phyloP scores from a whole-genome alignment of 83 land plant species.

The Thuja plicata region DNA sequence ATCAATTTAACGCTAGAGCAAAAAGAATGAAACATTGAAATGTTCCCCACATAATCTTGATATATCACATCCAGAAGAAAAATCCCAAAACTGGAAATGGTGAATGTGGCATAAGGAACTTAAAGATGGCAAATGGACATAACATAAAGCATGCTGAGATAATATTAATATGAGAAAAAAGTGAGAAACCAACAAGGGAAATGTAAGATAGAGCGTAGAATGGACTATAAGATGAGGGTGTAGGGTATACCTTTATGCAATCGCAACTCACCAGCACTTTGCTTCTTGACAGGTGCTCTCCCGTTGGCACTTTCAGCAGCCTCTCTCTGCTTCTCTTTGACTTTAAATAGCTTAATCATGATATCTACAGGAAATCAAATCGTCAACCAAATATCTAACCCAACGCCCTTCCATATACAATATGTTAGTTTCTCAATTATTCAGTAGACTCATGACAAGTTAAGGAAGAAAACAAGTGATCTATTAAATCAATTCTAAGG shows the following conservation, averaged over 20 bases:
- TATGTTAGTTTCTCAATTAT: no score
- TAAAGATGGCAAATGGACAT: neutral
- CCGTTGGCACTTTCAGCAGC: constrained; percentile 40
- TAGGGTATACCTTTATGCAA: constrained; percentile 31
- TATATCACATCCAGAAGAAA: neutral
- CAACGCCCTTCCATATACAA: no score
- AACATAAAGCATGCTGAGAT: neutral
- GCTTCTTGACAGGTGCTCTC: constrained; percentile 24
- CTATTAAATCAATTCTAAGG: no score
- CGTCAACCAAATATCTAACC: neutral
- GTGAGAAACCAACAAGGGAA: neutral
- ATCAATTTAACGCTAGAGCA: neutral
- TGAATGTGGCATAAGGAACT: neutral
- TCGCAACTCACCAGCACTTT: constrained; percentile 39
- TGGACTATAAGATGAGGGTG: neutral
- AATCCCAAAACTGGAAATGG: neutral
- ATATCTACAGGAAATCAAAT: neutral
- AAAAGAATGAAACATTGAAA: neutral
- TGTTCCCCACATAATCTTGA: neutral
- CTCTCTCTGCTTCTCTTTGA: constrained; percentile 39
- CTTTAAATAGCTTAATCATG: constrained; percentile 32
- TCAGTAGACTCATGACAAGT: no score
- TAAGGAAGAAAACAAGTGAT: no score
- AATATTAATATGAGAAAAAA: neutral
- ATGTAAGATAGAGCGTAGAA: neutral